These are phyloP conservation scores for Cryptosporidium baileyi DNA, from an alignment of 169 alveolate species.

Conservation along the genomic window DNA sequence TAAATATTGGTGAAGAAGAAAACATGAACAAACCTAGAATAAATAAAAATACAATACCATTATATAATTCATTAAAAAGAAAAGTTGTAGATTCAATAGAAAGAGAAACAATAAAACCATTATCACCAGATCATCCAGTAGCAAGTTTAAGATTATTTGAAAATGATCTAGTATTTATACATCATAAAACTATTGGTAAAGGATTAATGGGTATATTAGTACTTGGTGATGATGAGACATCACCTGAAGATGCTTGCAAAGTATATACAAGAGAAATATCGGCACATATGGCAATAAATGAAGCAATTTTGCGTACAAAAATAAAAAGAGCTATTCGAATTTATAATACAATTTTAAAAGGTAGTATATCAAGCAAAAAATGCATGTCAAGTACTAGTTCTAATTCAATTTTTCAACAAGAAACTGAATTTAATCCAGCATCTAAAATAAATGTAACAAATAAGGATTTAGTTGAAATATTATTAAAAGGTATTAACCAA, in stretches of 20 bases:
- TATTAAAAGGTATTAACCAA: constrained; percentile 8
- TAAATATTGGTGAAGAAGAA: not conserved
- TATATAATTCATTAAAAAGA: constrained; percentile 53
- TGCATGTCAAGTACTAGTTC: not conserved
- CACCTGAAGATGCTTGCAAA: constrained; percentile 58
- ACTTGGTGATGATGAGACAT: constrained; percentile 38
- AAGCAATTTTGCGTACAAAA: constrained; percentile 53
- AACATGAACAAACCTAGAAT: not conserved
- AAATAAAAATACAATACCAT: constrained; percentile 10
- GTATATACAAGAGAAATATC: constrained; percentile 64
- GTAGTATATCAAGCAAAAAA: not conserved
- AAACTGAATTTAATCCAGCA: not conserved
- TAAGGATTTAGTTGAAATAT: constrained; percentile 5
- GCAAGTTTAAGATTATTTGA: constrained; percentile 45
- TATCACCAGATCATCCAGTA: constrained; percentile 54
- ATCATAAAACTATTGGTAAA: constrained; percentile 38
- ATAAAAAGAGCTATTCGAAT: constrained; percentile 44
- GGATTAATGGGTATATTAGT: constrained; percentile 56
- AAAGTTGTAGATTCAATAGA: constrained; percentile 56
- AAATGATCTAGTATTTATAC: constrained; percentile 41
- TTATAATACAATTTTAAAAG: constrained; percentile 32
- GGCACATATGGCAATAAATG: constrained; percentile 67
- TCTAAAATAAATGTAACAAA: not conserved
- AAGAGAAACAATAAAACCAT: constrained; percentile 12
- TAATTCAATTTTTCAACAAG: not conserved